Conservation (phyloP, 2,329 filamentous ascomycete genomes). For the Parastagonospora avenae region DNA sequence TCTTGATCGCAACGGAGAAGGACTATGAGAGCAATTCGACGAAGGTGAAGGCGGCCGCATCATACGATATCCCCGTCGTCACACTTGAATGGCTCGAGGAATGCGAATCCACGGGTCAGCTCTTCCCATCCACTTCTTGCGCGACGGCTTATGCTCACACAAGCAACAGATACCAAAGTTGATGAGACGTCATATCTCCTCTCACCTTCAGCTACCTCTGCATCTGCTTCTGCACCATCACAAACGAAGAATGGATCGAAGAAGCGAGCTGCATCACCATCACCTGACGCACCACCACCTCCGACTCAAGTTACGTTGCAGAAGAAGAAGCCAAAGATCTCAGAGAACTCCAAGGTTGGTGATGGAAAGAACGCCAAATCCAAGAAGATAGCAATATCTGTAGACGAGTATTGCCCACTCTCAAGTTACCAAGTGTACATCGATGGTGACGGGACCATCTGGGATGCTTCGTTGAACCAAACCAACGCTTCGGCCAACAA, state of each 20-base stretch:
- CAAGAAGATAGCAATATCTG: slow-evolving; percentile 50
- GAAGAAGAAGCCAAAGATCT: slow-evolving; percentile 30
- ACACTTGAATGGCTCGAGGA: slow-evolving; percentile 66
- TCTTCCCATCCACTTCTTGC: neutral
- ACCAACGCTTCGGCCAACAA: slow-evolving; percentile 74
- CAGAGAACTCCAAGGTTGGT: slow-evolving; percentile 44
- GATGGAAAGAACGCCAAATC: slow-evolving; percentile 53
- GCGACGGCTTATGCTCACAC: neutral
- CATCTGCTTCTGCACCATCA: slow-evolving; percentile 6
- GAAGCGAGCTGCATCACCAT: slow-evolving; percentile 41
- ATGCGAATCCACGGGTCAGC: slow-evolving; percentile 52
- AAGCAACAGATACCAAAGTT: slow-evolving; percentile 33
- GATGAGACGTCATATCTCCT: slow-evolving; percentile 49
- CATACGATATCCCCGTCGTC: slow-evolving; percentile 61
- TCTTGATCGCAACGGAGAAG: slow-evolving; percentile 61
- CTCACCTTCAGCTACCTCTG: slow-evolving; percentile 9
- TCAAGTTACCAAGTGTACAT: slow-evolving; percentile 63
- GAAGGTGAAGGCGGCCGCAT: slow-evolving; percentile 59
- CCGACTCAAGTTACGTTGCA: slow-evolving; percentile 15
- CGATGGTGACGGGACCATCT: slow-evolving; percentile 69
- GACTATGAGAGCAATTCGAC: slow-evolving; percentile 57
- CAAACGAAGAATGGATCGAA: slow-evolving; percentile 28
- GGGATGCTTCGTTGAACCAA: slow-evolving; percentile 79
- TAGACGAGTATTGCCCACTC: slow-evolving; percentile 53
- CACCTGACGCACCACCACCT: slow-evolving; percentile 19